Evolutionary conservation across 805 yeast genomes (phyloP), one percentile per base, ranked within the genome.

Genomic region (Kazachstania kunashirensis): DNA sequence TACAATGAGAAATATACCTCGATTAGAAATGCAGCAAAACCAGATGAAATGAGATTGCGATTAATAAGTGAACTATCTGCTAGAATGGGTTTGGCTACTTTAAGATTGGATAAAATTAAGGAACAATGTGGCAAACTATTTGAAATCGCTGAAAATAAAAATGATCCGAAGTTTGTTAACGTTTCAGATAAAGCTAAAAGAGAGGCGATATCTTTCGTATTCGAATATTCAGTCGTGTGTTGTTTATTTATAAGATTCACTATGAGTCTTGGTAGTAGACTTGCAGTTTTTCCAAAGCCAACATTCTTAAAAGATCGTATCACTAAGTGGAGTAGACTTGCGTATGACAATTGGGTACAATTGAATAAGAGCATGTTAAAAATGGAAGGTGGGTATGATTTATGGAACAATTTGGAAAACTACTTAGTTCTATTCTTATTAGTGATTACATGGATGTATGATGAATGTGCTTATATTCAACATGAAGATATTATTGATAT

Each of bases 1-100:
- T 54, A 41, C 36, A 36, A 39, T 31, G 53, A 49, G 23, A 47
- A 43, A 20, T 56, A 42, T 33, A 55, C 61, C 0, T 45, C 55
- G 1, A 49, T 56, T 13, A 44, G 41, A 33, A 52, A 53, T 30
- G 38, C 40, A 10, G 52, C 58, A 5, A 44, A 47, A 38, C 53
- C 57, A 5, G 34, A 40, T 3, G 29, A 33, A 13, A 24, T 50
- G 11, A 43, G 46, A 33, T 33, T 39, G 2, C 36, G 36, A 28
- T 36, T 55, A 21, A 25, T 47, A n/a, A 29, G 31, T 10, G 60
- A 55, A 25, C 31, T 56, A 4, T 42, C 47, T 13, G 42, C 44
- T 3, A 39, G 45, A 24, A 24, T 52, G 2, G 44, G 46, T 12
- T 6, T 20, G 3, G 35, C 43, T 5, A 34, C 40, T 11, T 15